A percentile compares a stretch with the other conserved stretches of the same genome.
phyloP scores from a whole-genome alignment of 2,329 filamentous ascomycete genomes.

The Botryosphaeria dothidea region DNA sequence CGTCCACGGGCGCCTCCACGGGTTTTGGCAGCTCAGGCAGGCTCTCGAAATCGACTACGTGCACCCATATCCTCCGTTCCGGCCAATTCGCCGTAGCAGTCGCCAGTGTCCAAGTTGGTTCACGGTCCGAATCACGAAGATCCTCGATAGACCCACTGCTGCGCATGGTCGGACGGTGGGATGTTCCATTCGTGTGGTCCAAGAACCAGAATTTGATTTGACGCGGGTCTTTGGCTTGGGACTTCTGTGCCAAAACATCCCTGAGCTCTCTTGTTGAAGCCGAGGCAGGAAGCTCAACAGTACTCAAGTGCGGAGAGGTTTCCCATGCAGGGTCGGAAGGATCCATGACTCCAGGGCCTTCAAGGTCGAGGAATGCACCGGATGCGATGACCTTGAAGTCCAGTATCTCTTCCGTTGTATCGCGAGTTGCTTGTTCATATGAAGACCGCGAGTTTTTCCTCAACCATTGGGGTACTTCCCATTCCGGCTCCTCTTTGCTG shows the following conservation, averaged over 20 bases:
- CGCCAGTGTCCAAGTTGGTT: slow-evolving; percentile 20
- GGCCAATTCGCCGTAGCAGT: slow-evolving; percentile 20
- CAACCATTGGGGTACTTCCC: slow-evolving; percentile 48
- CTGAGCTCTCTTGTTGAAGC: slow-evolving; percentile 6
- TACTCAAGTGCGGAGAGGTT: not conserved
- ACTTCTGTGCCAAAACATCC: not conserved
- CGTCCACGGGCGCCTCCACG: not conserved
- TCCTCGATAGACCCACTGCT: slow-evolving; percentile 35
- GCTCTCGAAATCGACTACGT: slow-evolving; percentile 32
- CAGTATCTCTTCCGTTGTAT: slow-evolving; percentile 18
- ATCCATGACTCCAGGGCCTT: slow-evolving; percentile 40
- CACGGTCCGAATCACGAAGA: slow-evolving; percentile 25
- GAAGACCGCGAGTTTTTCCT: slow-evolving; percentile 21
- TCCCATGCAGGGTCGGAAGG: slow-evolving; percentile 32
- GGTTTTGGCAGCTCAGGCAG: slow-evolving; percentile 32
- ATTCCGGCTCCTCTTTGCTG: slow-evolving; percentile 47
- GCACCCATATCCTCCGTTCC: slow-evolving; percentile 32
- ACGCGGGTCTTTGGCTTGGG: slow-evolving; percentile 36
- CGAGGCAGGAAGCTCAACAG: slow-evolving; percentile 1
- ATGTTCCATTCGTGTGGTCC: slow-evolving; percentile 32
- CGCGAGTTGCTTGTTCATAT: not conserved
- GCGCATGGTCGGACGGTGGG: slow-evolving; percentile 31
- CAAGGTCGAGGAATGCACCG: slow-evolving; percentile 33
- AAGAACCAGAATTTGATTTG: slow-evolving; percentile 45
- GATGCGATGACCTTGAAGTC: slow-evolving; percentile 38